Evolutionary conservation across 176 grass and related monocot genomes (phyloP).

Genomic region (Ensete ventricosum): DNA sequence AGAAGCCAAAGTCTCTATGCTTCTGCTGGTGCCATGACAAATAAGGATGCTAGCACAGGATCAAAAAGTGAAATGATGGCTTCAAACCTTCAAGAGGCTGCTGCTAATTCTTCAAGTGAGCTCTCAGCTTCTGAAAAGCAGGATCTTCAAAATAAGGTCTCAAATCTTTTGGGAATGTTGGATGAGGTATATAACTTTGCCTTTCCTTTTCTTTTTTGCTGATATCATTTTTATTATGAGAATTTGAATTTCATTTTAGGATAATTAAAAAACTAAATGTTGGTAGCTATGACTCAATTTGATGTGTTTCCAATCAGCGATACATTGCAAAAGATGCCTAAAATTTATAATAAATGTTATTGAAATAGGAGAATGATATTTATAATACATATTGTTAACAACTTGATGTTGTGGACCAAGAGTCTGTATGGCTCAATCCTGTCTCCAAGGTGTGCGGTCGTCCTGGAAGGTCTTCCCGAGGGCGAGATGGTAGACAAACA

Average conservation of each 20-base stretch:
- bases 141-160: slow-evolving; percentile 92
- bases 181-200: slow-evolving; percentile 54
- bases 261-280: background rate
- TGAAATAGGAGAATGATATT: background rate
- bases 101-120: slow-evolving; percentile 40
- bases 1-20: slow-evolving; percentile 33
- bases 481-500: no score
- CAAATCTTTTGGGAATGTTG: slow-evolving; percentile 73
- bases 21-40: slow-evolving; percentile 29
- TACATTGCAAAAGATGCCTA: background rate
- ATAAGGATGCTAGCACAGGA: slow-evolving; percentile 39
- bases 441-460: no score
- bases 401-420: no score
- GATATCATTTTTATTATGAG: background rate
- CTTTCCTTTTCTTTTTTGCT: slow-evolving; percentile 11
- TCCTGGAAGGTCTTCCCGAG: no score
- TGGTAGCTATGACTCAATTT: background rate
- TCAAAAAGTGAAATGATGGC: slow-evolving; percentile 48
- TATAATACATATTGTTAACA: background rate
- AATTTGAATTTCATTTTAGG: background rate
- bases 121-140: slow-evolving; percentile 74
- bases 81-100: slow-evolving; percentile 48
- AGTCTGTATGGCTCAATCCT: no score
- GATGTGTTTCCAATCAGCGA: background rate
- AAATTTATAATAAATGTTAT: background rate